Evolutionary conservation across 106 monocot species (phyloP).

Genomic region (Allium cepa): DNA sequence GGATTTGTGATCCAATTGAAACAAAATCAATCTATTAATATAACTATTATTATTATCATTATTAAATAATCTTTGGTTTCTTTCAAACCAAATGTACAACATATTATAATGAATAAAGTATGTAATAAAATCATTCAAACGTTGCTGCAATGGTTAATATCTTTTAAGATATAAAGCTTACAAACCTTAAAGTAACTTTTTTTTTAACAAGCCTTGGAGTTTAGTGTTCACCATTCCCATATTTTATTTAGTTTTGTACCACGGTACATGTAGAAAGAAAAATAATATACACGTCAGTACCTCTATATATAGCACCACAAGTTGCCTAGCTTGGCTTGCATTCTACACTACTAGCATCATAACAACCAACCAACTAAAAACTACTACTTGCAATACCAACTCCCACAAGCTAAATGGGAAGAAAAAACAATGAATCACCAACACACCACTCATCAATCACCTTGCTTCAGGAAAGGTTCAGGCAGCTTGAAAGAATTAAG

Average conservation of each 20-base stretch:
- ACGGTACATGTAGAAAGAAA: neutral
- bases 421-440: neutral
- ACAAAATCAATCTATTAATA: too few relatives aligned
- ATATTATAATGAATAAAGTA: too few relatives aligned
- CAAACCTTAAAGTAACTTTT: too few relatives aligned
- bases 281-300: neutral
- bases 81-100: too few relatives aligned
- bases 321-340: neutral
- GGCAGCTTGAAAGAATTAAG: slow-evolving; percentile 46
- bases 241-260: neutral
- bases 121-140: too few relatives aligned
- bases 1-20: too few relatives aligned
- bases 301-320: slow-evolving; percentile 7
- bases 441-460: slow-evolving; percentile 48
- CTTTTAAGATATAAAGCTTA: too few relatives aligned
- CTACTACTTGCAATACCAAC: neutral
- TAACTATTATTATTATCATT: too few relatives aligned
- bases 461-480: slow-evolving; percentile 66
- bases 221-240: too few relatives aligned
- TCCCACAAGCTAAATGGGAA: slow-evolving; percentile 3
- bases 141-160: too few relatives aligned
- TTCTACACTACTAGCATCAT: neutral
- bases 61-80: too few relatives aligned
- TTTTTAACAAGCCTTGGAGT: too few relatives aligned
- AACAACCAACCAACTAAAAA: neutral